Evolutionary conservation across 192 early-diverging fungal species (phyloP).

Genomic region (Linnemannia elongata): DNA sequence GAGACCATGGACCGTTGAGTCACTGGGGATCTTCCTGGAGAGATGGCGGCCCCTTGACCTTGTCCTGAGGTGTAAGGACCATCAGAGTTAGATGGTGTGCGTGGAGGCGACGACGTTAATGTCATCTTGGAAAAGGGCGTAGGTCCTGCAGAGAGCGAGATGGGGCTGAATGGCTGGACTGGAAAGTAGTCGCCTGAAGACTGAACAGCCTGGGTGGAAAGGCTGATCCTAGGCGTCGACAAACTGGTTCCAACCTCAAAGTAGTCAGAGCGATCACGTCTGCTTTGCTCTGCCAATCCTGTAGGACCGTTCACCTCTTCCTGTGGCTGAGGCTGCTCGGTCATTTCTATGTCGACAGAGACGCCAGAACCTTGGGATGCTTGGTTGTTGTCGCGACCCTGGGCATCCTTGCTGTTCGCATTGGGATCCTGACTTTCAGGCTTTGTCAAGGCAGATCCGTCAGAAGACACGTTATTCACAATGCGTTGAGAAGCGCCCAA

Average conservation of each 20-base stretch:
- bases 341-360: slow-evolving; percentile 15
- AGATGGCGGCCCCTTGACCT: neutral
- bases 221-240: slow-evolving; percentile 37
- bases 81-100: slow-evolving; percentile 3
- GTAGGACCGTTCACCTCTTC: neutral
- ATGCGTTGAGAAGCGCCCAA: slow-evolving; percentile 34
- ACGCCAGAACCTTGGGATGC: neutral
- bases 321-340: neutral
- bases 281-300: neutral
- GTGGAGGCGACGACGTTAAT: slow-evolving; percentile 44
- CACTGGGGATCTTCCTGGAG: slow-evolving; percentile 9
- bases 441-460: neutral
- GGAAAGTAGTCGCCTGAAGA: slow-evolving; percentile 41
- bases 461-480: neutral
- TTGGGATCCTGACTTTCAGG: neutral
- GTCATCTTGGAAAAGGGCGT: slow-evolving; percentile 50
- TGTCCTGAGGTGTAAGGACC: neutral
- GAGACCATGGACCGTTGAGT: neutral
- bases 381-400: neutral
- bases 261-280: slow-evolving; percentile 17
- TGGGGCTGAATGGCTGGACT: slow-evolving; percentile 51
- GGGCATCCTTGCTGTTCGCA: neutral
- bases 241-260: slow-evolving; percentile 37
- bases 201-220: slow-evolving; percentile 19
- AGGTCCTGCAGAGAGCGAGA: slow-evolving; percentile 39